Evolutionary conservation across 2,329 filamentous ascomycete genomes (phyloP), one percentile per base, ranked within the genome.

Genomic region (Scedosporium aurantiacum): DNA sequence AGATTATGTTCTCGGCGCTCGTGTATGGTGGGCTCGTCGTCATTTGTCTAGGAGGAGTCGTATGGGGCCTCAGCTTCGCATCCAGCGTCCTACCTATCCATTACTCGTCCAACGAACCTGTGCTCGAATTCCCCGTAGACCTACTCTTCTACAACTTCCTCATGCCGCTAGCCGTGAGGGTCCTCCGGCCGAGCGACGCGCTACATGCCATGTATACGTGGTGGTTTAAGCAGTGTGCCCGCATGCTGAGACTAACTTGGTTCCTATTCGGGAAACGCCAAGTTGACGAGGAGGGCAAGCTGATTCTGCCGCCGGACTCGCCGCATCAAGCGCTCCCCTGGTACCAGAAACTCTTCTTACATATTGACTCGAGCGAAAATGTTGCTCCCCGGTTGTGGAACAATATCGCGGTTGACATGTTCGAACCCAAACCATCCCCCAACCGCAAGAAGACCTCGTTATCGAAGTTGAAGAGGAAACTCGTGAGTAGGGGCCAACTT

Each of bases 141-240:
- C 79, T 99, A 1, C 78, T 99, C 16, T 94, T 97, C 71, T 99
- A 97, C 80, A 97, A 97, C 73, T 96, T 97, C 71, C 78, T 97
- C 56, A 94, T 97, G 79, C 94, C 94, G 0, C 76, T 96, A 57
- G 86, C 92, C 12, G 84, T 97, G 66, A 88, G 84, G 67, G 86
- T 91, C 67, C 87, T 96, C 73, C 90, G 89, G 70, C 92, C 93
- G 1, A 91, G 90, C 59, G 89, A 96, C 69, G 88, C 85, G 0
- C 78, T 99, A 2, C 89, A 96, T 67, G 78, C 82, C 61, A 87
- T 97, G 79, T 99, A 96, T 71, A 87, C 86, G 6, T 97, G 93
- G 93, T 99, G 94, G 91, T 96, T 99, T 76, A 87, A 88, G 66
- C 85, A 83, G 67, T 96, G 92, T 70, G 94, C 92, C 12, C 82